Conservation (phyloP, 176 grass and related monocot species). For the Triticum urartu region DNA sequence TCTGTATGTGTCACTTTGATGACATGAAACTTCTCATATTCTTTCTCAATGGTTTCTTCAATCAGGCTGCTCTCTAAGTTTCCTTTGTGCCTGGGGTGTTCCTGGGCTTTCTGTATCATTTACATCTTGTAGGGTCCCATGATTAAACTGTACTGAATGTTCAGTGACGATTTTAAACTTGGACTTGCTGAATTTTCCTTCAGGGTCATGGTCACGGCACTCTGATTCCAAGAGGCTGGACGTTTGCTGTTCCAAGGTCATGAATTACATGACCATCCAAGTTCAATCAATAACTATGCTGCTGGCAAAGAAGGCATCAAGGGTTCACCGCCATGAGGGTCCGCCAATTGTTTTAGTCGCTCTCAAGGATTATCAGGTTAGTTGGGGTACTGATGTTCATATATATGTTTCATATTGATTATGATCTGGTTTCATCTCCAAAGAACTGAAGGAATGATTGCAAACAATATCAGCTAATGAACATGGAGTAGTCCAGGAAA, state of each 20-base stretch:
- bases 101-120: background rate
- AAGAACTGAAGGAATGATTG: too few relatives aligned
- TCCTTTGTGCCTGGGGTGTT: background rate
- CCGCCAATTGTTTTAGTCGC: background rate
- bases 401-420: background rate
- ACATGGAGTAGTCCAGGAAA: background rate
- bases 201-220: background rate
- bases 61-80: background rate
- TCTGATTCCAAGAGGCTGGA: background rate
- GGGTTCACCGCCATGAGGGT: background rate
- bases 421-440: background rate
- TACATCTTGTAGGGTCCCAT: background rate
- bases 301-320: background rate
- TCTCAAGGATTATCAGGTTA: background rate
- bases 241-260: background rate
- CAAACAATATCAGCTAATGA: background rate
- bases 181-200: background rate
- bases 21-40: background rate
- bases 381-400: background rate
- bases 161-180: background rate
- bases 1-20: background rate
- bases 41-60: background rate
- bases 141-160: background rate
- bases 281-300: background rate
- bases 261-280: background rate